Evolutionary conservation across 2,329 filamentous ascomycete genomes (phyloP), one percentile per base, ranked within the genome.

Genomic region (Hymenoscyphus infarciens): DNA sequence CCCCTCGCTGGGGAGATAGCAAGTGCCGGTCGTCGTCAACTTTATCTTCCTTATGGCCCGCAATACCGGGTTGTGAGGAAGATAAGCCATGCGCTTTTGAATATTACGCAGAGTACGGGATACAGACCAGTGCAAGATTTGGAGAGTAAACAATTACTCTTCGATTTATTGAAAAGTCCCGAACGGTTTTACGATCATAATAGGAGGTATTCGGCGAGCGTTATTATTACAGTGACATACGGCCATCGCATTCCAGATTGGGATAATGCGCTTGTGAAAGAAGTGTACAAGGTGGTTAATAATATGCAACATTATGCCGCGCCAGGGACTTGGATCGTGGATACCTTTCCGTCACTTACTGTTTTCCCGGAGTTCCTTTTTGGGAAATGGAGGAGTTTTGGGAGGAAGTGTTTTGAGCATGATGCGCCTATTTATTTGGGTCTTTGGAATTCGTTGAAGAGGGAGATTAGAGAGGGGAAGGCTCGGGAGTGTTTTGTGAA

Each of bases 401-500:
- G 66, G 11, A 29, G 57, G 58, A 61, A 63, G 25, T 61, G 59
- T n/a, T 49, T 54, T 53, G 60, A 62, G 53, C 62, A 64, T 53
- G 64, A 66, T n/a, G 63, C 63, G n/a, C 65, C 72, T 52, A 62
- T 69, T 10, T 66, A 69, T 31, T 55, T 66, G 39, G 70, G 74
- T 0, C 74, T 80, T 5, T 75, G 80, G 73, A 73, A 77, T 1
- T 75, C 79, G 56, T 74, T 79, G 3, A 74, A 75, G 1, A 65
- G 64, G 29, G 63, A 70, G 31, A 70, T 71, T 31, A 56, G 63
- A 7, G 72, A 74, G 2, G 77, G 78, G 0, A 67, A 63, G 1
- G 72, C 77, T 1, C 75, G 74, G 0, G 68, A 74, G 0, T 81
- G 78, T 27, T 81, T 82, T 29, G 77, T 77, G 0, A 78, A 74